Evolutionary conservation across 2,329 filamentous ascomycete species (phyloP), one percentile per base, ranked within the genome.

Genomic region (Scleromitrula shiraiana): DNA sequence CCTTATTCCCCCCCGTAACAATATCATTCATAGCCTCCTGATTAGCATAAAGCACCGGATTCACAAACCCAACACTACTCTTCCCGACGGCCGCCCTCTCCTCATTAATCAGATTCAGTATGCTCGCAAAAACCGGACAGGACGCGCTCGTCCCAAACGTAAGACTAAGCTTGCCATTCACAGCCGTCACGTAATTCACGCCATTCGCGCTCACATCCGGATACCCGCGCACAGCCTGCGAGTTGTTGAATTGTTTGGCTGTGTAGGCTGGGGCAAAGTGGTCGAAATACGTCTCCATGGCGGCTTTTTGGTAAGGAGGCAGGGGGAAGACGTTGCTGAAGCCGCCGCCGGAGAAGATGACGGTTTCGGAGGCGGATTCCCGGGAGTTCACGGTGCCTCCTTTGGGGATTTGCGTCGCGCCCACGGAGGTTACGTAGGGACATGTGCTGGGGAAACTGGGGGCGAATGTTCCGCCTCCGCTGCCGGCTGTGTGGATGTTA

Each of bases 371-470:
- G 7, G 71, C 71, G 35, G 65, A 62, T 53, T 74, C 71, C 1
- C 68, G 62, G 5, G 57, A 59, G 23, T 48, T 48, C 10, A 53
- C 54, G 10, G 53, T 50, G 1, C 46, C 40, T 2, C 67, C 65
- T 4, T 64, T 65, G 22, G 65, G 65, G 46, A 70, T 64, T 58
- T 72, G 67, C 1, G 79, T 80, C 3, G 78, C 82, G 10, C 83
- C 83, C 2, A 86, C 75, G 3, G 74, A 66, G 1, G 83, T 86
- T 10, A 85, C 75, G 62, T 76, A 86, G 0, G 82, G 82, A 56
- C 83, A 87, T 0, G 75, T 74, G 0, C 73, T 75, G 0, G 83
- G 83, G 64, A 86, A 87, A 1, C 70, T 72, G 1, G 80, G 73
- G 39, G 59, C 58, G 52, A 56, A 59, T 22, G 63, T 59, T 17